Evolutionary conservation across 352 stramenopile genomes (phyloP), one percentile per base, ranked within the genome.

Genomic region (Aphanomyces stellatus): DNA sequence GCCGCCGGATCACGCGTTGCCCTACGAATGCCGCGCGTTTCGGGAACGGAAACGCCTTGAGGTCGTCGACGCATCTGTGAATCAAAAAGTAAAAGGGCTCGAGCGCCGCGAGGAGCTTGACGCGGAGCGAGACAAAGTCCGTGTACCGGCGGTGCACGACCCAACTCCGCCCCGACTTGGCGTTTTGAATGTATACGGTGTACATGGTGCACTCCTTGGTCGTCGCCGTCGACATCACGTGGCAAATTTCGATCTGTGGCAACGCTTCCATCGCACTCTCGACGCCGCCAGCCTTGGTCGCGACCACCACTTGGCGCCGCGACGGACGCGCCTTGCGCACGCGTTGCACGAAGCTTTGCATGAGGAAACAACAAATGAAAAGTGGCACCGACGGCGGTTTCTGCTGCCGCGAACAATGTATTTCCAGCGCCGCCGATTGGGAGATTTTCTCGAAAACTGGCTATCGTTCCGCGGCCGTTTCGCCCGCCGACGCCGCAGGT

Each of bases 91-190:
- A 65, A 41, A 87, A 87, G 8, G 79, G 59, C 51, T 82, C 75
- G 37, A 90, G 86, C 67, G 87, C 79, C 37, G 76, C 71, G 17
- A 59, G 37, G 13, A 90, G 65, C 28, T 84, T 78, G n/a, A 69
- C 67, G 11, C 81, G 80, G 25, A 90, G 71, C 55, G 76, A 73
- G 51, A 83, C 55, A 33, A 90, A 90, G 69, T 90, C 82, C 62
- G 77, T 76, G 73, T 76, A 90, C 30, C 73, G 72, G 35, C 82
- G 82, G 69, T 87, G 75, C 49, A 90, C 80, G 42, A 90, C 75
- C 82, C 82, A 90, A 31, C 76, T 87, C 33, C 80, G 77, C 15
- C 82, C 82, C 10, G 76, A 80, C 51, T 89, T 87, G 43, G 82
- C 80, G 55, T 89, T 90, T 71, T 88, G 82, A 53, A 88, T 74